These are phyloP conservation scores for Spathaspora jeffriesii DNA, from an alignment of 1,139 yeast species.

Conservation along the genomic window DNA sequence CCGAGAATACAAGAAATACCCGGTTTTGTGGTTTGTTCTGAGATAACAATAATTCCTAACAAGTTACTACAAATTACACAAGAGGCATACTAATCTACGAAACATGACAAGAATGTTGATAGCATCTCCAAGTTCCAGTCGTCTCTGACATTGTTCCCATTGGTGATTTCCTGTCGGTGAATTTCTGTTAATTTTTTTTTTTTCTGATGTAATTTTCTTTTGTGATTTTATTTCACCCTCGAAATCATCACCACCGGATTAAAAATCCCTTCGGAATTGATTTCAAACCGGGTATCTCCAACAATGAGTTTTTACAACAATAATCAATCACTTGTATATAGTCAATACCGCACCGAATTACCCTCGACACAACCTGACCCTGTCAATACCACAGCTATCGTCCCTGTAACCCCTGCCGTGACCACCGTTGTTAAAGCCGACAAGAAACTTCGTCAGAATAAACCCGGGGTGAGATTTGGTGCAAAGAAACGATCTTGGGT, in stretches of 20 bases:
- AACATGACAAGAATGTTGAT: too few relatives aligned
- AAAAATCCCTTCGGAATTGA: not conserved
- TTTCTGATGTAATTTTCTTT: not conserved
- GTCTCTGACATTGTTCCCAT: too few relatives aligned
- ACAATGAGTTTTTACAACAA: conserved; percentile 9
- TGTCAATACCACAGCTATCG: not conserved
- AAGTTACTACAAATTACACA: too few relatives aligned
- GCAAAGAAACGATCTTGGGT: conserved; percentile 65
- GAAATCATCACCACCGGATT: not conserved
- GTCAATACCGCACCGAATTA: not conserved
- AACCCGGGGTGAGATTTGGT: conserved; percentile 56
- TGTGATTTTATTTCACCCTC: too few relatives aligned
- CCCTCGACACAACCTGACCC: conserved; percentile 9
- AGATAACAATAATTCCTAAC: too few relatives aligned
- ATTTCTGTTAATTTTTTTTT: not conserved
- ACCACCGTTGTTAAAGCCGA: conserved; percentile 9
- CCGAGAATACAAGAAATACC: too few relatives aligned
- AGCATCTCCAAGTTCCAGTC: too few relatives aligned
- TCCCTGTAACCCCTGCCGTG: conserved; percentile 1
- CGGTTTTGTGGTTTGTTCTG: too few relatives aligned
- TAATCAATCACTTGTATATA: conserved; percentile 7
- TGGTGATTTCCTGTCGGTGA: too few relatives aligned
- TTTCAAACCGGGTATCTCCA: not conserved
- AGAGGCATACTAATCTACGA: too few relatives aligned
- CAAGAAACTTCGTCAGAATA: conserved; percentile 33